Evolutionary conservation across 2,329 filamentous ascomycete species (phyloP).

Genomic region (Elsinoe perseae): DNA sequence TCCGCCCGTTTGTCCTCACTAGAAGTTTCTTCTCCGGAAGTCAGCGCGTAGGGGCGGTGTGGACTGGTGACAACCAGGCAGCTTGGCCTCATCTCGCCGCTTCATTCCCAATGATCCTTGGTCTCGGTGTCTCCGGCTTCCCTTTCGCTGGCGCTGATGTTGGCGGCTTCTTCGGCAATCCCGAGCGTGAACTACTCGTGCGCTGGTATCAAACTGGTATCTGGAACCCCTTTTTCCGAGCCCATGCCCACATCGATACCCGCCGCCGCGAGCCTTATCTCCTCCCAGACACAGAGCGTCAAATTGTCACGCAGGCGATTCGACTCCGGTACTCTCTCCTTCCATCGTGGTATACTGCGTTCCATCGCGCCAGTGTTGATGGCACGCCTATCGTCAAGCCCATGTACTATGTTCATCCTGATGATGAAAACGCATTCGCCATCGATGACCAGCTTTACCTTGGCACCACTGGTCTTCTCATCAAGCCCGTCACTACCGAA

Average conservation of each 20-base stretch:
- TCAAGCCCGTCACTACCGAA: conserved; percentile 79
- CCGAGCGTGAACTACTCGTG: conserved; percentile 79
- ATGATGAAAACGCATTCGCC: conserved; percentile 76
- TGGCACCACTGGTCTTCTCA: conserved; percentile 79
- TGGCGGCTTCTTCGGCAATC: conserved; percentile 96
- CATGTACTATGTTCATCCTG: conserved; percentile 86
- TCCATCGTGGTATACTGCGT: conserved; percentile 94
- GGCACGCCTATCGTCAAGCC: conserved; percentile 84
- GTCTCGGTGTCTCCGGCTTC: conserved; percentile 84
- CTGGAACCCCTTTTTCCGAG: conserved; percentile 98
- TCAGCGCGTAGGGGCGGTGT: conserved; percentile 89
- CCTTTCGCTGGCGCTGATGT: conserved; percentile 94
- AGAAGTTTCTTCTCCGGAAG: conserved; percentile 87
- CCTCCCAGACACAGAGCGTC: conserved; percentile 71
- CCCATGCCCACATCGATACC: conserved; percentile 92
- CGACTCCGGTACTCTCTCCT: conserved; percentile 82
- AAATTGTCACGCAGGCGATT: conserved; percentile 79
- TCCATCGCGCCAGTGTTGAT: conserved; percentile 75
- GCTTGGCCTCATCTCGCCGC: conserved; percentile 85
- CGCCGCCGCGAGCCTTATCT: conserved; percentile 91
- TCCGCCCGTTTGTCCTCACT: conserved; percentile 83
- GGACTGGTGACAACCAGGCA: conserved; percentile 97
- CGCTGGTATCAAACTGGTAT: conserved; percentile 96
- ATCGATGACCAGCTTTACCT: conserved; percentile 93
- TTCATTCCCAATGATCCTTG: conserved; percentile 86